These are phyloP conservation scores for Komagataella ulmi DNA, from an alignment of 805 yeast species.

Conservation along the genomic window DNA sequence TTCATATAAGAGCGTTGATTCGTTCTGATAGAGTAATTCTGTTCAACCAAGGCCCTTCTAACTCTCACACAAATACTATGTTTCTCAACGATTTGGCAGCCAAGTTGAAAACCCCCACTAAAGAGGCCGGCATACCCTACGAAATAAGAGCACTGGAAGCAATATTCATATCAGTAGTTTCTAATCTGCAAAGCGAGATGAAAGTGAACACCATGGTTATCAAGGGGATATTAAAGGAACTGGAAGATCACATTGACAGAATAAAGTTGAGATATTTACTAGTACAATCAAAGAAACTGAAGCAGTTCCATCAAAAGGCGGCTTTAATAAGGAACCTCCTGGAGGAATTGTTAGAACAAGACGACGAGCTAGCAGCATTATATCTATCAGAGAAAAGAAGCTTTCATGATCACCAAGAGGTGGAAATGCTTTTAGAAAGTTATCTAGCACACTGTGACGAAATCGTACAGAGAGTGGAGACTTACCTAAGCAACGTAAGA, in stretches of 20 bases:
- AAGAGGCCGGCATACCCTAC: conserved; percentile 44
- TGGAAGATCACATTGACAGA: conserved; percentile 75
- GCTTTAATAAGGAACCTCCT: conserved; percentile 69
- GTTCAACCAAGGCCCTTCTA: conserved; percentile 32
- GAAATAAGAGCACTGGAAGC: conserved; percentile 88
- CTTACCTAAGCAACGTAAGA: conserved; percentile 64
- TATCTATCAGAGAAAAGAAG: conserved; percentile 50
- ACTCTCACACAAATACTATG: conserved; percentile 27
- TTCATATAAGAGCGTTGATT: conserved; percentile 38
- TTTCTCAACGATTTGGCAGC: conserved; percentile 28
- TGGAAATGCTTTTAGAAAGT: conserved; percentile 81
- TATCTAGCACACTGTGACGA: conserved; percentile 89
- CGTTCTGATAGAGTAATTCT: conserved; percentile 37
- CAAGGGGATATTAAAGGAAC: conserved; percentile 55
- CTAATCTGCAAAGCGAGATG: conserved; percentile 76
- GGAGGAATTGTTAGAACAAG: conserved; percentile 77
- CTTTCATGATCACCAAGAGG: conserved; percentile 67
- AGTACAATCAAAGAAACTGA: conserved; percentile 72
- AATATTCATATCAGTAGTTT: conserved; percentile 65
- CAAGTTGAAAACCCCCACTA: conserved; percentile 21
- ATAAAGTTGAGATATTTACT: conserved; percentile 65
- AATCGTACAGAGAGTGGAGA: conserved; percentile 81
- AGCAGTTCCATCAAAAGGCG: conserved; percentile 77
- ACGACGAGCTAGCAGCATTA: conserved; percentile 73
- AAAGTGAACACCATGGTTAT: conserved; percentile 71